These are phyloP conservation scores for Coniferiporia sulphurascens DNA, from an alignment of 1,284 basidiomycete genomes.

Conservation along the genomic window DNA sequence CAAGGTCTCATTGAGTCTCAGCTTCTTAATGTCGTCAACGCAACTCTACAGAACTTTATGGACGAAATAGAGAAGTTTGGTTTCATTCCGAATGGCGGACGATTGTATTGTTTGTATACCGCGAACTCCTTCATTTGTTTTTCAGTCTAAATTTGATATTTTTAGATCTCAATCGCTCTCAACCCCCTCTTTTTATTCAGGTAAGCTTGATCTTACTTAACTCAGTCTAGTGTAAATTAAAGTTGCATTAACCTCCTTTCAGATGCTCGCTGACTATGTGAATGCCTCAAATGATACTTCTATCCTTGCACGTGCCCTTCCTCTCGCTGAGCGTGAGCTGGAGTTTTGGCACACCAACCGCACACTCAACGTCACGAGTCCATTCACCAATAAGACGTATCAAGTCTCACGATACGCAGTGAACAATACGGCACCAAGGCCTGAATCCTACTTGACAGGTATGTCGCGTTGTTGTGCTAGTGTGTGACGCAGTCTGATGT, in stretches of 20 bases:
- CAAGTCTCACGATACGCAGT: slow-evolving; percentile 71
- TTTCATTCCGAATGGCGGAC: slow-evolving; percentile 91
- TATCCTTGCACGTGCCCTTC: slow-evolving; percentile 60
- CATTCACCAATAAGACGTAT: slow-evolving; percentile 64
- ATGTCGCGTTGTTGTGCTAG: slow-evolving; percentile 17
- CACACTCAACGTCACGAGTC: slow-evolving; percentile 67
- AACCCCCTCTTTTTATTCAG: slow-evolving; percentile 83
- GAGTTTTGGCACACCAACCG: slow-evolving; percentile 80
- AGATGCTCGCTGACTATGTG: slow-evolving; percentile 71
- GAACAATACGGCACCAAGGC: slow-evolving; percentile 82
- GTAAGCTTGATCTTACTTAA: slow-evolving; percentile 34
- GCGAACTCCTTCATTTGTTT: slow-evolving; percentile 13
- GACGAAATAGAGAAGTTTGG: slow-evolving; percentile 78
- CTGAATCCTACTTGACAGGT: slow-evolving; percentile 72
- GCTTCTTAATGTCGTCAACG: slow-evolving; percentile 69
- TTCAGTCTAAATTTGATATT: background rate
- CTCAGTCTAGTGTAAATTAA: background rate
- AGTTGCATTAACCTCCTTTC: background rate
- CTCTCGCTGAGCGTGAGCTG: slow-evolving; percentile 71
- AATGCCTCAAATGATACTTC: slow-evolving; percentile 53
- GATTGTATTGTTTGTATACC: slow-evolving; percentile 60
- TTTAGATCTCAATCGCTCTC: slow-evolving; percentile 80
- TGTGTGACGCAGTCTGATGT: background rate
- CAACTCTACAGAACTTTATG: slow-evolving; percentile 88
- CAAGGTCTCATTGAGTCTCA: slow-evolving; percentile 79